Evolutionary conservation across 441 rosid genomes (phyloP), one percentile per base, ranked within the genome.

Genomic region (Syzygium syzygioides): DNA sequence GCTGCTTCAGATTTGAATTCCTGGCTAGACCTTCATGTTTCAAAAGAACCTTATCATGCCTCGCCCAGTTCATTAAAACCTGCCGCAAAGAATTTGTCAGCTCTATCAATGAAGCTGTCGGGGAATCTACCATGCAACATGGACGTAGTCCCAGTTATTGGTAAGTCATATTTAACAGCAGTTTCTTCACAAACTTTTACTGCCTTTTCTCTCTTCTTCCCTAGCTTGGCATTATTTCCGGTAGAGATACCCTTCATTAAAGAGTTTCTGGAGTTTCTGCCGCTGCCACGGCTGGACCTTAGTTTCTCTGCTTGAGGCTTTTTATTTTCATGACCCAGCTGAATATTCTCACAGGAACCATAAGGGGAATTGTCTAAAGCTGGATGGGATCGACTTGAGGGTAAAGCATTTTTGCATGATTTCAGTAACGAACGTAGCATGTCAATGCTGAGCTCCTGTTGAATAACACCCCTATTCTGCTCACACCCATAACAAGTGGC

Each of bases 401-500:
- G 91, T 30, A 89, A 87, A 84, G 88, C 92, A 88, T 91, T 94
- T 92, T 93, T 93, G 92, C 98, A 94, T 26, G 97, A 95, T 90
- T 85, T 92, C 88, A 96, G 92, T 93, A 95, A 89, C 34, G 98
- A 94, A 60, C 93, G 94, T 71, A 95, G 93, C 98, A 94, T 96
- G 87, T 95, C 98, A 92, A 94, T 87, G 85, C 97, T 93, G 86
- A 96, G 91, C 90, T 96, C 98, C 91, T 93, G 98, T 93, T 92
- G 94, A 89, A 96, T 94, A 55, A 96, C 95, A 87, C 90, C 93
- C 91, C 92, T 96, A 83, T 95, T 96, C 92, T 94, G 98, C 90
- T 94, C 94, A 91, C 94, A 94, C 53, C 96, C 96, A 60, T 94
- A 96, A 89, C 96, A 95, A 86, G 97, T 95, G 6, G 97, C 94